These are phyloP conservation scores for Schizonepeta tenuifolia DNA, from an alignment of 257 asterid genomes.

Conservation along the genomic window DNA sequence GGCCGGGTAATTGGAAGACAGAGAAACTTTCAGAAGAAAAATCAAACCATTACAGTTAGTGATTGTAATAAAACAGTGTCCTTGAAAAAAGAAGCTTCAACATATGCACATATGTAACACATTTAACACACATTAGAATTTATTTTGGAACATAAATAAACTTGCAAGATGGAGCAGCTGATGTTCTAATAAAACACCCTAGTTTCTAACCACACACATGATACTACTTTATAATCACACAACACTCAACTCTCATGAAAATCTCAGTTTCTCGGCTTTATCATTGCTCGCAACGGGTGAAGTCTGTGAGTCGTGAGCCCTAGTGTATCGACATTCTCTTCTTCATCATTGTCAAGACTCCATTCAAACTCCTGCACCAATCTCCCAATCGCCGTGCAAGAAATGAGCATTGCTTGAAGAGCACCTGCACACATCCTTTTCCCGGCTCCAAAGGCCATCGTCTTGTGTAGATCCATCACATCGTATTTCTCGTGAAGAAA, in stretches of 20 bases:
- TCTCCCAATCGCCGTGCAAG: constrained; percentile 70
- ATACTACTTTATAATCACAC: neutral
- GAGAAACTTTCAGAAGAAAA: too few relatives aligned
- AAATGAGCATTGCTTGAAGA: constrained; percentile 72
- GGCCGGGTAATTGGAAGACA: too few relatives aligned
- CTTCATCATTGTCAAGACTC: constrained; percentile 69
- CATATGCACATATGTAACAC: too few relatives aligned
- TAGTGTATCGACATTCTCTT: constrained; percentile 65
- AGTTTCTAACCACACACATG: too few relatives aligned
- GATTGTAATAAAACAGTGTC: too few relatives aligned
- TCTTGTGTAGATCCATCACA: constrained; percentile 58
- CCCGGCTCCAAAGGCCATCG: constrained; percentile 89
- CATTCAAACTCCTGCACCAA: constrained; percentile 81
- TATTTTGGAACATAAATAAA: too few relatives aligned
- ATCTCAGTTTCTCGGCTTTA: constrained; percentile 39
- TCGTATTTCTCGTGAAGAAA: constrained; percentile 54
- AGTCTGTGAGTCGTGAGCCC: constrained; percentile 79
- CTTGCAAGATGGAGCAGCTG: too few relatives aligned
- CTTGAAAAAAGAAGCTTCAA: too few relatives aligned
- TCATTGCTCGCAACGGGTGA: constrained; percentile 60
- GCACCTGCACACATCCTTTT: constrained; percentile 85
- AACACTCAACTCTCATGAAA: too few relatives aligned
- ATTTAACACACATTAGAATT: too few relatives aligned
- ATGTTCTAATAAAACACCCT: too few relatives aligned
- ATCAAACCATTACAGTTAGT: too few relatives aligned